phyloP scores from a whole-genome alignment of 2,329 filamentous ascomycete species.

The Diaporthe sp. region DNA sequence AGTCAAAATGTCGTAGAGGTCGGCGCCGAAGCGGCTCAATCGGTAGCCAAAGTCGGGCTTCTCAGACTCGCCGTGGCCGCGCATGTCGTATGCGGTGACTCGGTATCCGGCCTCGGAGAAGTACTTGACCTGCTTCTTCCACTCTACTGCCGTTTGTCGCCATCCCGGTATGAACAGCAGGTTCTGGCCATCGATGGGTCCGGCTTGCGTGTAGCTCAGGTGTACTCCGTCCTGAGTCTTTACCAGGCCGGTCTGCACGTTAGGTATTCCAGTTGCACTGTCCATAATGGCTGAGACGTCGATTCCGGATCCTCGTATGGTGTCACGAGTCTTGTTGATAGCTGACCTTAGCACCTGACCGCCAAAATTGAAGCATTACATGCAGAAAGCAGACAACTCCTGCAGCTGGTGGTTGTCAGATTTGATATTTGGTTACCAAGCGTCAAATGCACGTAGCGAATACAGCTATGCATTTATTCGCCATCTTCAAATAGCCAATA shows the following conservation, averaged over 20 bases:
- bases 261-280: neutral
- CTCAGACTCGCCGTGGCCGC: neutral
- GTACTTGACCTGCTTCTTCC: neutral
- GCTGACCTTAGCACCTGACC: neutral
- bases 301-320: neutral
- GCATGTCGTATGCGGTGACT: neutral
- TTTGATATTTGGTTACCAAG: neutral
- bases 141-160: neutral
- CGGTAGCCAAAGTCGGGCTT: neutral
- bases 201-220: neutral
- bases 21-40: neutral
- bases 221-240: neutral
- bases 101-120: neutral
- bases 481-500: too few relatives aligned
- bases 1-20: neutral
- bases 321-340: neutral
- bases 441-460: too few relatives aligned
- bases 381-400: neutral
- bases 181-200: neutral
- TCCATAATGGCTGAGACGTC: neutral
- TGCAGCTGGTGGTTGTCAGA: neutral
- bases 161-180: neutral
- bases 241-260: neutral
- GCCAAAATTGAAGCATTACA: neutral
- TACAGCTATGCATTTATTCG: too few relatives aligned